Evolutionary conservation across 2,329 filamentous ascomycete species (phyloP).

Genomic region (Ilyonectria sp.): DNA sequence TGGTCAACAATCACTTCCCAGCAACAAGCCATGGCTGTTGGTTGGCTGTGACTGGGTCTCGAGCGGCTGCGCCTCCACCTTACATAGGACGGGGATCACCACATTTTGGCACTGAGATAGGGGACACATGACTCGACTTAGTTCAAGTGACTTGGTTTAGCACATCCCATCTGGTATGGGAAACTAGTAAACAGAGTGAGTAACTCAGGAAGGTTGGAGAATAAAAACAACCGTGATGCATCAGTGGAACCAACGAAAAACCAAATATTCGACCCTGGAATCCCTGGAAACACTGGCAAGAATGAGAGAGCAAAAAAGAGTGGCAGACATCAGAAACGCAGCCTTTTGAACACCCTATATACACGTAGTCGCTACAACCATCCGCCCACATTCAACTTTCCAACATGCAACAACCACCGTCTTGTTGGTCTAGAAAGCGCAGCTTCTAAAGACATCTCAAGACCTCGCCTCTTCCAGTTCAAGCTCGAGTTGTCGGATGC

Average conservation of each 20-base stretch:
- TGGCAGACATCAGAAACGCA: slow-evolving; percentile 40
- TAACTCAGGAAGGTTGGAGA: background rate
- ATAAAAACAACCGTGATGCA: background rate
- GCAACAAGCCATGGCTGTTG: background rate
- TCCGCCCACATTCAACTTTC: slow-evolving; percentile 34
- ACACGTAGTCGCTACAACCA: slow-evolving; percentile 46
- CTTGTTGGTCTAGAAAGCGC: slow-evolving; percentile 11
- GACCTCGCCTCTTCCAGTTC: slow-evolving; percentile 77
- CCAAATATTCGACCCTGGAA: background rate
- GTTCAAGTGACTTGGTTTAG: background rate
- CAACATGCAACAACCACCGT: slow-evolving; percentile 24
- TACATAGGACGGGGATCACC: too few species aligned
- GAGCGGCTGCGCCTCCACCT: background rate
- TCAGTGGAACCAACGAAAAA: background rate
- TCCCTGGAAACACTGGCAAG: background rate
- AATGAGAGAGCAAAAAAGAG: slow-evolving; percentile 9
- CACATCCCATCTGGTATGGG: background rate
- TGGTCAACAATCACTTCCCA: background rate
- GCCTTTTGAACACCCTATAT: slow-evolving; percentile 48
- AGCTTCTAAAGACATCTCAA: slow-evolving; percentile 48
- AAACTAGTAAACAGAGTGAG: background rate
- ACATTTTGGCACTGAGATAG: too few species aligned
- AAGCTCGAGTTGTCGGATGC: slow-evolving; percentile 77
- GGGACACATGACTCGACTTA: background rate
- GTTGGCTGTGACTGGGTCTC: background rate